A percentile compares a stretch with the other conserved stretches of the same genome.
phyloP scores from a whole-genome alignment of 371 early-diverging fungal species.

The Rhizopus microsporus region DNA sequence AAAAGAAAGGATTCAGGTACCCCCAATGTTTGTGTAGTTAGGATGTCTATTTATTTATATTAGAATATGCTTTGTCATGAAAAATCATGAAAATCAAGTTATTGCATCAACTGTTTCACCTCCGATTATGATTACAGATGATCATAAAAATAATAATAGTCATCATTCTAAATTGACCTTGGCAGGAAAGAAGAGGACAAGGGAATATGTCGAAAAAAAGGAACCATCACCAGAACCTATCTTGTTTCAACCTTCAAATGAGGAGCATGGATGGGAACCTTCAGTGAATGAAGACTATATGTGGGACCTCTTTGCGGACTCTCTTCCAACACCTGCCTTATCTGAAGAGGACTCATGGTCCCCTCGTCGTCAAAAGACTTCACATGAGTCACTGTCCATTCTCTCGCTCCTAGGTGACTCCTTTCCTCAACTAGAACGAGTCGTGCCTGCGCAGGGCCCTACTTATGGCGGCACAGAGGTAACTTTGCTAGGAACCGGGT shows the following conservation, averaged over 20 bases:
- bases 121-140: constrained; percentile 92
- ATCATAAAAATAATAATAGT: constrained; percentile 76
- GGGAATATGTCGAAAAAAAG: constrained; percentile 18
- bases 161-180: constrained; percentile 20
- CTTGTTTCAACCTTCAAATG: no score
- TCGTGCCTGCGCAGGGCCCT: constrained; percentile 76
- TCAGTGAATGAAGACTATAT: no score
- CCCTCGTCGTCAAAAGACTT: constrained; percentile 12
- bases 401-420: constrained; percentile 8
- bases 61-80: constrained; percentile 72
- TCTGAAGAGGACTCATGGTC: constrained; percentile 14
- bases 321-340: no score
- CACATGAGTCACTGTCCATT: background rate
- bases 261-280: no score
- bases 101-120: constrained; percentile 79
- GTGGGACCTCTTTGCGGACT: no score
- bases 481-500: constrained; percentile 74
- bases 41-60: background rate
- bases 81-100: constrained; percentile 43
- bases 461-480: constrained; percentile 79
- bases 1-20: constrained; percentile 81
- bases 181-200: constrained; percentile 31
- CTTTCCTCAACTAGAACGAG: constrained; percentile 41
- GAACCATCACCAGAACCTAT: no score
- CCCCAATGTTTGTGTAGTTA: constrained; percentile 1